Base-by-base conservation (phyloP, 1,284 basidiomycete species). In the Leucoagaricus sp. region DNA sequence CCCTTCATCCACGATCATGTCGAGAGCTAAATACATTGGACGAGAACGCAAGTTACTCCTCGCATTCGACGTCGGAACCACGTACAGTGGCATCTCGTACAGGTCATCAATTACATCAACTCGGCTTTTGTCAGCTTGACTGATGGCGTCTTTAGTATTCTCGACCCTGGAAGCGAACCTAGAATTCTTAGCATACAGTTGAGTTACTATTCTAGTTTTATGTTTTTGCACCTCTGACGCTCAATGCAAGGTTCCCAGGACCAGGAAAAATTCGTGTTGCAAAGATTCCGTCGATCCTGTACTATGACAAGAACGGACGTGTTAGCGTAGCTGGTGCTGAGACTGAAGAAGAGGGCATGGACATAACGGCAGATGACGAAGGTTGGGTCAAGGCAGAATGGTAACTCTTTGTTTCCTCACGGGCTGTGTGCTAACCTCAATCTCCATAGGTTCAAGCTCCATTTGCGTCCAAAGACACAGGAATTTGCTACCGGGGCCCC, bases 321-420 rank as follows among this genome's bases (percentile, higher is more conserved):
- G 54, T 63, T 8, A 28, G 57, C 13, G 65, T 65, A 17, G 56
- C 61, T n/a, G 65, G 66, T 29, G 65, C 65, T 15, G 66, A 67
- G 55, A 64, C 61, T 15, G 44, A 51, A 10, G 21, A 54, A 40
- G 60, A 57, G 5, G 36, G 34, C 5, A 54, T 61, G 19, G 53
- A 58, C 13, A 61, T 58, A 12, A 44, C 45, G 9, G 61, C 62
- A 17, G 49, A 51, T 13, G 58, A 65, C 31, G 58, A 63, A 40
- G 57, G 58, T 17, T 65, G 64, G 64, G 33, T 36, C 13, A 60
- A 61, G 34, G 58, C 60, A 7, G 57, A 66, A 60, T 64, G 65
- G 63, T 63, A 36, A 13, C 58, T 57, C 40, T 15, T 8, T 31
- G n/a, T 9, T 46, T 53, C 17, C n/a, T 3, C 15, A 36, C 8